These are phyloP conservation scores for Polychaeton citri DNA, from an alignment of 2,329 filamentous ascomycete genomes.

Conservation along the genomic window DNA sequence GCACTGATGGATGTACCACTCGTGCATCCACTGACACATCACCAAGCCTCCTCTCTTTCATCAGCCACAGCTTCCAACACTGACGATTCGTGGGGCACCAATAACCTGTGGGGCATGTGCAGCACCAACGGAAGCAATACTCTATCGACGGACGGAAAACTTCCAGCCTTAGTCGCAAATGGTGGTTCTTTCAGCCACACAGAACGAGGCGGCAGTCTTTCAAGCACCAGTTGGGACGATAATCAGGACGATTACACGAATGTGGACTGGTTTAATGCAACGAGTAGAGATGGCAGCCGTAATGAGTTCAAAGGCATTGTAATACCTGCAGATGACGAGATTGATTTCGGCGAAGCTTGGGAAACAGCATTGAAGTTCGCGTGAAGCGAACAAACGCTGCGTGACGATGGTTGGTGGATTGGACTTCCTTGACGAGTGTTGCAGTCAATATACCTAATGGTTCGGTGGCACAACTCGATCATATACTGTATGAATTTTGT, in stretches of 20 bases:
- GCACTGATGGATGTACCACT: slow-evolving; percentile 13
- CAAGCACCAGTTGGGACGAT: background rate
- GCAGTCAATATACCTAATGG: too few relatives aligned
- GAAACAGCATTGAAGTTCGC: slow-evolving; percentile 2
- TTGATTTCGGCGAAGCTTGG: slow-evolving; percentile 22
- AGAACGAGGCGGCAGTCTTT: background rate
- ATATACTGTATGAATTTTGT: too few relatives aligned
- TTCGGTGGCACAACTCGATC: too few relatives aligned
- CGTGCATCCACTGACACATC: slow-evolving; percentile 10
- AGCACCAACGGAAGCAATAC: background rate
- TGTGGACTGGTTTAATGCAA: slow-evolving; percentile 5
- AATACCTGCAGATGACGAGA: slow-evolving; percentile 23
- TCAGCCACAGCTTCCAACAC: slow-evolving; percentile 3
- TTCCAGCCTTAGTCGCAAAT: background rate
- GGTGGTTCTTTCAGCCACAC: background rate
- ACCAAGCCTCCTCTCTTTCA: slow-evolving; percentile 2
- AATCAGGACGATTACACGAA: slow-evolving; percentile 4
- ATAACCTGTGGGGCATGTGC: background rate
- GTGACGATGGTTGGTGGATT: too few relatives aligned
- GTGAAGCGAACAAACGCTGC: too few relatives aligned
- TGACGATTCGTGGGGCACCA: background rate
- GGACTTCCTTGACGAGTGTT: too few relatives aligned
- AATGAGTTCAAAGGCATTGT: slow-evolving; percentile 10
- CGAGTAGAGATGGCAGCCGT: slow-evolving; percentile 4
- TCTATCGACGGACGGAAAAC: background rate